Evolutionary conservation across 73 alveolate species (phyloP).

Genomic region (Blepharisma japonicum): DNA sequence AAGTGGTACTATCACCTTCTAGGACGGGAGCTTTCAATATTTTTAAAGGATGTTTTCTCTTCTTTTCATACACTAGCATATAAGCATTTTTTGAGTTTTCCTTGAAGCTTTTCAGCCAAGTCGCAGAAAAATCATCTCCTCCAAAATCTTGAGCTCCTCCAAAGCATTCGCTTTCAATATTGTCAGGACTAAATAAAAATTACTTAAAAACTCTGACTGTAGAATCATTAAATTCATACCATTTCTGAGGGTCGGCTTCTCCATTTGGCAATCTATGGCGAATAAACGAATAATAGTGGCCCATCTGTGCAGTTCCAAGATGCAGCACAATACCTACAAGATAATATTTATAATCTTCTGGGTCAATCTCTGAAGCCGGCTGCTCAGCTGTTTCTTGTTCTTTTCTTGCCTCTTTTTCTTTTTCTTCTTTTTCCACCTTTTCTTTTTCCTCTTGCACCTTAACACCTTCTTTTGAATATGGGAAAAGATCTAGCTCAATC

Average conservation of each 20-base stretch:
- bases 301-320: conserved; percentile 94
- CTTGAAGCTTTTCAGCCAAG: conserved; percentile 58
- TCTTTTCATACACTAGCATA: conserved; percentile 94
- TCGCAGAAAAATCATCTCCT: conserved; percentile 35
- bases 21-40: conserved; percentile 29
- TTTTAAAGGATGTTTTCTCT: conserved; percentile 56
- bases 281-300: conserved; percentile 86
- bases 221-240: conserved; percentile 91
- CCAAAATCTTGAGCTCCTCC: conserved; percentile 74
- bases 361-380: conserved; percentile 40
- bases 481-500: conserved; percentile 75
- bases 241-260: conserved; percentile 52
- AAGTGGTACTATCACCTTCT: conserved; percentile 29
- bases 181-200: conserved; percentile 29
- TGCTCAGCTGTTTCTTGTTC: conserved; percentile 37
- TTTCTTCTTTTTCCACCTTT: conserved; percentile 39
- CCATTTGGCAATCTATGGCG: conserved; percentile 60
- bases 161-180: conserved; percentile 71
- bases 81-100: conserved; percentile 86
- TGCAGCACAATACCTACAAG: conserved; percentile 93
- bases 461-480: conserved; percentile 71
- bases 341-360: conserved; percentile 45
- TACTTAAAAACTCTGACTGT: conserved; percentile 52
- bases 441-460: conserved; percentile 46
- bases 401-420: neutral